Conservation (phyloP, 352 stramenopile species). For the Phytopythium litorale region DNA sequence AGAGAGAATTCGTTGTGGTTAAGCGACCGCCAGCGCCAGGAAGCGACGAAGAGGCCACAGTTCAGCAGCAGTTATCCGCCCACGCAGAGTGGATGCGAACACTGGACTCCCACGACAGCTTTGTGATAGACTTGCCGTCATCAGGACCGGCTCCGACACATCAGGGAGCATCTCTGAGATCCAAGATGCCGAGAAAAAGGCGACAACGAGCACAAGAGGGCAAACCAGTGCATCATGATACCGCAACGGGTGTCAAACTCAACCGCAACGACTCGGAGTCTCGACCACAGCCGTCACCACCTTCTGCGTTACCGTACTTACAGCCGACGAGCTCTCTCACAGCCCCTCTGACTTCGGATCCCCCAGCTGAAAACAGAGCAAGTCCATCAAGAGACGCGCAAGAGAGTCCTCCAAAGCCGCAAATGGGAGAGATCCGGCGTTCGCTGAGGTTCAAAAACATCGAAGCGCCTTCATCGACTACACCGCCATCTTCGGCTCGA, state of each 20-base stretch:
- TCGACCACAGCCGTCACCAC: background rate
- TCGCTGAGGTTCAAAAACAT: background rate
- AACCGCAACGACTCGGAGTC: background rate
- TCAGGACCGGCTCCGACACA: background rate
- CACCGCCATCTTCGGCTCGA: background rate
- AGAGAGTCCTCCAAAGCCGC: background rate
- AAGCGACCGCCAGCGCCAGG: background rate
- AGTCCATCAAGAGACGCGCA: background rate
- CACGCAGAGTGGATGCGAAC: background rate
- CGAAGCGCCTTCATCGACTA: background rate
- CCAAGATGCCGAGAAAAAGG: background rate
- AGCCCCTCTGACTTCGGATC: too few relatives aligned
- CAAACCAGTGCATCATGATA: background rate
- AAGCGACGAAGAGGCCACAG: background rate
- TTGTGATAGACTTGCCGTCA: too few relatives aligned
- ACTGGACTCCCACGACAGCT: background rate
- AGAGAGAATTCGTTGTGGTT: background rate
- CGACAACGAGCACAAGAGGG: background rate
- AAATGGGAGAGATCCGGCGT: background rate
- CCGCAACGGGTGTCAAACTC: too few relatives aligned
- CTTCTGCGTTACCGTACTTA: background rate
- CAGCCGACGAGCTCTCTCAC: background rate
- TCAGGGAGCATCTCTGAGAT: background rate
- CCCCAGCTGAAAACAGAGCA: background rate
- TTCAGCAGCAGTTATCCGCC: background rate